Evolutionary conservation across 2,329 filamentous ascomycete species (phyloP).

Genomic region (Talaromyces sp.): DNA sequence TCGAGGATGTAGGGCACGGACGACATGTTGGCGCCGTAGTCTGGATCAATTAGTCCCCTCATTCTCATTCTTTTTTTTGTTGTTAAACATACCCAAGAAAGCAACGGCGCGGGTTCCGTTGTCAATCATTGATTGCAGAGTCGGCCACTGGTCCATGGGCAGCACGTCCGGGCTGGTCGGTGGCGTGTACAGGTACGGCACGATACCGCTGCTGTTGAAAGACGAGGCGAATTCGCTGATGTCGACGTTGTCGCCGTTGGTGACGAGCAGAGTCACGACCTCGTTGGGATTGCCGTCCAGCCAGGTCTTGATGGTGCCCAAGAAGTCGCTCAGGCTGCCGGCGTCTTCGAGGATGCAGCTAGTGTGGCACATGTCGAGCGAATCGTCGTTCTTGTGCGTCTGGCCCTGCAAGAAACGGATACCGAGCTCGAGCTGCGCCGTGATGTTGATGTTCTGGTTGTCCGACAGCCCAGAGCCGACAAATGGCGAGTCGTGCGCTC

Average conservation of each 20-base stretch:
- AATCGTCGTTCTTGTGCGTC: constrained; percentile 48
- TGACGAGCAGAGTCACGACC: constrained; percentile 59
- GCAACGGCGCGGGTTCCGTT: constrained; percentile 39
- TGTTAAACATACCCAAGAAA: constrained; percentile 32
- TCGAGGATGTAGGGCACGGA: constrained; percentile 39
- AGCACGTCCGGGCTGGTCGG: constrained; percentile 21
- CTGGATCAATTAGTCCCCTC: constrained; percentile 16
- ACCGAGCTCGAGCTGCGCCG: constrained; percentile 55
- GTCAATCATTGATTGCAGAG: constrained; percentile 35
- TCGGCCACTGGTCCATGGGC: constrained; percentile 37
- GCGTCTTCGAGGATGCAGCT: constrained; percentile 55
- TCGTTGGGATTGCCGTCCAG: constrained; percentile 55
- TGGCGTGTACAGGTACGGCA: constrained; percentile 33
- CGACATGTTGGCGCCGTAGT: constrained; percentile 35
- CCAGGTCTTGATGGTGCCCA: constrained; percentile 56
- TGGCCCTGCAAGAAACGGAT: constrained; percentile 62
- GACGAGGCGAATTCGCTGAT: constrained; percentile 28
- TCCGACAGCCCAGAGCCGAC: constrained; percentile 50
- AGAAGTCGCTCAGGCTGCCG: constrained; percentile 51
- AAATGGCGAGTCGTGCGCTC: constrained; percentile 62
- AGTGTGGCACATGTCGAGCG: constrained; percentile 60
- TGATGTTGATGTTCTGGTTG: constrained; percentile 58
- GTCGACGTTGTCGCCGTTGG: constrained; percentile 50
- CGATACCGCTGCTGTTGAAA: constrained; percentile 27
- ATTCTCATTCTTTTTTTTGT: neutral